Percentiles rank a stretch among this genome's conserved stretches.
Evolutionary conservation across 257 asterid genomes (phyloP).

Genomic region (Nicotiana otophora): DNA sequence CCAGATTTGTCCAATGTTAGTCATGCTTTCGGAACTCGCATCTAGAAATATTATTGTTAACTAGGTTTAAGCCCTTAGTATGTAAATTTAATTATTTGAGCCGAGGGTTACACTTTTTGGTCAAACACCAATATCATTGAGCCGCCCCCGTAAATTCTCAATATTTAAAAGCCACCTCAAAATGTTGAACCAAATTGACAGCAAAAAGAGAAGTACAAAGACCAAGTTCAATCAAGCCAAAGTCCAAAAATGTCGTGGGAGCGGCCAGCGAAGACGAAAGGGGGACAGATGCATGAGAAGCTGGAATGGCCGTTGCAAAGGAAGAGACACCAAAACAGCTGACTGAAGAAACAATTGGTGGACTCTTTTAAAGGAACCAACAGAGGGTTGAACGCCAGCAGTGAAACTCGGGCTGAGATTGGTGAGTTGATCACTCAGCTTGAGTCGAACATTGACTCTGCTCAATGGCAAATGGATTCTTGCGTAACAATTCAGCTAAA

Average conservation of each 20-base stretch:
- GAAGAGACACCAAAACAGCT: slow-evolving; percentile 30
- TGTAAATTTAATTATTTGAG: no score
- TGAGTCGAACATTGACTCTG: slow-evolving; percentile 72
- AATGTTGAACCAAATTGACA: slow-evolving; percentile 10
- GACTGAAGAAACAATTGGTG: slow-evolving; percentile 61
- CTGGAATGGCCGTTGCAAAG: slow-evolving; percentile 32
- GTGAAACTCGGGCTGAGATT: slow-evolving; percentile 81
- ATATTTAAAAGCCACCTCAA: slow-evolving; percentile 10
- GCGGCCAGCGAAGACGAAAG: slow-evolving; percentile 2
- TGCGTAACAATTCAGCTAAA: slow-evolving; percentile 27
- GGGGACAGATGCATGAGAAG: neutral
- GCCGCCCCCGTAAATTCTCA: slow-evolving; percentile 2
- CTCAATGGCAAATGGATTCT: slow-evolving; percentile 96
- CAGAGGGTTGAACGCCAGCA: slow-evolving; percentile 64
- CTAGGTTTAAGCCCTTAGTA: no score
- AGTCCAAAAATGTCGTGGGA: no score
- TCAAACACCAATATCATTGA: no score
- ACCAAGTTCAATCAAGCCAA: no score
- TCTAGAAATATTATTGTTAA: no score
- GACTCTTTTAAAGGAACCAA: slow-evolving; percentile 67
- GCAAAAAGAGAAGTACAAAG: slow-evolving; percentile 22
- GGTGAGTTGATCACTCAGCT: slow-evolving; percentile 76
- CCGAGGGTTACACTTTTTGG: no score
- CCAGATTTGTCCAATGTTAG: no score
- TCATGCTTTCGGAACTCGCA: no score